Evolutionary conservation across 164 flowering plant species (phyloP).

Genomic region (Berberis thunbergii): DNA sequence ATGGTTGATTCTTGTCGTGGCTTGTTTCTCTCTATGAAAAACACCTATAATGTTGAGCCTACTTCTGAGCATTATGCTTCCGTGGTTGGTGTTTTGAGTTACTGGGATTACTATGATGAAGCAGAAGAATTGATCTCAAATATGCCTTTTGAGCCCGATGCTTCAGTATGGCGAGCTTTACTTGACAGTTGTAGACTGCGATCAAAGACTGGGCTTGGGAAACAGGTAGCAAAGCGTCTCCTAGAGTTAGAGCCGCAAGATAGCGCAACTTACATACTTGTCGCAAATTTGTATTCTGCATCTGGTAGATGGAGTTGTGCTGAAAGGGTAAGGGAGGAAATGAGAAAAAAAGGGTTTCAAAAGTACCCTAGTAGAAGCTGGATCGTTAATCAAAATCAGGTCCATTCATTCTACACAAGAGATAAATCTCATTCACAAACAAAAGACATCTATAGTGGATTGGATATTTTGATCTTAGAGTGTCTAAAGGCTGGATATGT

Average conservation of each 20-base stretch:
- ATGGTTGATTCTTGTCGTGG: slow-evolving; percentile 44
- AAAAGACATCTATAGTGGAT: slow-evolving; percentile 66
- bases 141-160: slow-evolving; percentile 56
- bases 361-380: slow-evolving; percentile 77
- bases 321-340: slow-evolving; percentile 54
- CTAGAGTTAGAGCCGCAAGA: slow-evolving; percentile 59
- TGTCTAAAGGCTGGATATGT: slow-evolving; percentile 76
- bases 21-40: slow-evolving; percentile 57
- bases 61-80: slow-evolving; percentile 71
- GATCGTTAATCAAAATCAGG: slow-evolving; percentile 47
- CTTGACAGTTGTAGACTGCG: slow-evolving; percentile 64
- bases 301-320: slow-evolving; percentile 88
- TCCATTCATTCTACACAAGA: slow-evolving; percentile 68
- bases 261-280: slow-evolving; percentile 56
- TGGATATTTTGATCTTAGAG: slow-evolving; percentile 62
- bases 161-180: slow-evolving; percentile 73
- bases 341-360: slow-evolving; percentile 57
- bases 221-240: slow-evolving; percentile 44
- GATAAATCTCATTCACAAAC: slow-evolving; percentile 64
- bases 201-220: slow-evolving; percentile 42
- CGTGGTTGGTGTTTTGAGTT: slow-evolving; percentile 60
- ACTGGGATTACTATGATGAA: slow-evolving; percentile 66
- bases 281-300: slow-evolving; percentile 77
- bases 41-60: slow-evolving; percentile 43
- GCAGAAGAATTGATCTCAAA: slow-evolving; percentile 54